Percentiles rank a stretch among this genome's conserved stretches.
These are phyloP conservation scores for fission yeast (Schizosaccharomyces pombe) DNA, from an alignment of 805 yeast species.

Conservation along the genomic window DNA sequence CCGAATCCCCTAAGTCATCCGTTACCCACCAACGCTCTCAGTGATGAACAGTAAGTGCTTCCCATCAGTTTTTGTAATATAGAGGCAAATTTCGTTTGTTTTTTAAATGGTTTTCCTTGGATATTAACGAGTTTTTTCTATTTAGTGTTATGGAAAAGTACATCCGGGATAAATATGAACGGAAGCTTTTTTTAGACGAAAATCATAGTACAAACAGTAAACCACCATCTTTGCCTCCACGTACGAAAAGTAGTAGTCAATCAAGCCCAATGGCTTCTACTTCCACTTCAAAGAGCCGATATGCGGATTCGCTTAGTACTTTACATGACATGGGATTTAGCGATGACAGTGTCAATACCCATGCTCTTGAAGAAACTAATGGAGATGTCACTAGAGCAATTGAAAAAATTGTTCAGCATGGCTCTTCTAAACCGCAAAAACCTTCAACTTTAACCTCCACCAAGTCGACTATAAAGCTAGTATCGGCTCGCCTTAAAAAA, in stretches of 20 bases:
- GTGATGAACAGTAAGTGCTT: constrained; percentile 6
- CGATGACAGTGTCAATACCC: not conserved
- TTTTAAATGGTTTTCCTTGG: not conserved
- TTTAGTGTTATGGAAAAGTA: constrained; percentile 5
- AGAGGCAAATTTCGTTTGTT: too few species aligned
- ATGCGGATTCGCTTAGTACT: not conserved
- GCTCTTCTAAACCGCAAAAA: not conserved
- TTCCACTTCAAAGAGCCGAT: not conserved
- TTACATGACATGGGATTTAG: not conserved
- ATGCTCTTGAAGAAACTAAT: not conserved
- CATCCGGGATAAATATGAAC: constrained; percentile 8
- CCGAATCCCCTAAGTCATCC: constrained; percentile 6
- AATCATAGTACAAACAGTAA: not conserved
- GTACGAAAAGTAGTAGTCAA: too few species aligned
- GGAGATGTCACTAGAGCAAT: not conserved
- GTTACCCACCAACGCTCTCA: constrained; percentile 5
- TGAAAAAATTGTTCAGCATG: not conserved
- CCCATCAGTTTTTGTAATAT: not conserved
- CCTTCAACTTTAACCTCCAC: not conserved
- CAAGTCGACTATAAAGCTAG: not conserved
- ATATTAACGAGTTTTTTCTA: not conserved
- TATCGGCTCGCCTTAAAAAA: not conserved
- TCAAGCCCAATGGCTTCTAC: too few species aligned
- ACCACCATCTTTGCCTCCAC: not conserved
- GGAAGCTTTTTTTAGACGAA: constrained; percentile 4